Evolutionary conservation across 2,329 filamentous ascomycete species (phyloP).

Genomic region (Colletotrichum magnum): DNA sequence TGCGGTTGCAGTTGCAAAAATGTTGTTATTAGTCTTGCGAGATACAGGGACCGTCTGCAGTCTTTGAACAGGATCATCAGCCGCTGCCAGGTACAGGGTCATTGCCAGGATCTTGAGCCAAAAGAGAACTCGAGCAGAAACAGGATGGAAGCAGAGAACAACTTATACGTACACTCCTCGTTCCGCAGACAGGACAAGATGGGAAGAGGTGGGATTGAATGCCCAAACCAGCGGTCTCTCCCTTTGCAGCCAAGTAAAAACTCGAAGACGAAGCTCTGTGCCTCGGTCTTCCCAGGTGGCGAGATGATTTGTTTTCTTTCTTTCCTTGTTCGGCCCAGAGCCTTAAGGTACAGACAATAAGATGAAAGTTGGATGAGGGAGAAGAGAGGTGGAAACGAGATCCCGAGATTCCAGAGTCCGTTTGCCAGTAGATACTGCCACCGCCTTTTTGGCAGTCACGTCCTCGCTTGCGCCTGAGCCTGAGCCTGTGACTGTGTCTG

Average conservation of each 20-base stretch:
- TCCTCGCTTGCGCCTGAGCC: slow-evolving; percentile 18
- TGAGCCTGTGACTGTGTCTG: background rate
- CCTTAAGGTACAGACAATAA: slow-evolving; percentile 42
- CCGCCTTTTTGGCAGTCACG: slow-evolving; percentile 22
- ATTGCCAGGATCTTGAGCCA: slow-evolving; percentile 34
- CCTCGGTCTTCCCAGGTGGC: slow-evolving; percentile 56
- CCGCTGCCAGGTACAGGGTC: slow-evolving; percentile 38
- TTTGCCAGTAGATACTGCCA: slow-evolving; percentile 33
- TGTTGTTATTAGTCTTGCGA: slow-evolving; percentile 44
- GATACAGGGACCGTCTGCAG: slow-evolving; percentile 58
- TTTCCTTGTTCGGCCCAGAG: slow-evolving; percentile 36
- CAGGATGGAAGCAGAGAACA: slow-evolving; percentile 52
- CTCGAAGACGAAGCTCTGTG: slow-evolving; percentile 76
- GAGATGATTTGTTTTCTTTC: slow-evolving; percentile 26
- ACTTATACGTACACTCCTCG: slow-evolving; percentile 70
- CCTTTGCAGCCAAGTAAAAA: slow-evolving; percentile 50
- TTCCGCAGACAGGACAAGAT: slow-evolving; percentile 42
- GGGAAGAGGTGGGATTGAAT: slow-evolving; percentile 42
- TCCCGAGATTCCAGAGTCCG: slow-evolving; percentile 38
- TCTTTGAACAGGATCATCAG: slow-evolving; percentile 44
- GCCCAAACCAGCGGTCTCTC: slow-evolving; percentile 36
- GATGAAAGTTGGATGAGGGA: slow-evolving; percentile 35
- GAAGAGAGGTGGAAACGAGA: slow-evolving; percentile 40
- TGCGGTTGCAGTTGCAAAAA: slow-evolving; percentile 35
- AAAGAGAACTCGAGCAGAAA: slow-evolving; percentile 40